Evolutionary conservation across 257 asterid genomes (phyloP), one percentile per base, ranked within the genome.

Genomic region (Apocynum venetum): DNA sequence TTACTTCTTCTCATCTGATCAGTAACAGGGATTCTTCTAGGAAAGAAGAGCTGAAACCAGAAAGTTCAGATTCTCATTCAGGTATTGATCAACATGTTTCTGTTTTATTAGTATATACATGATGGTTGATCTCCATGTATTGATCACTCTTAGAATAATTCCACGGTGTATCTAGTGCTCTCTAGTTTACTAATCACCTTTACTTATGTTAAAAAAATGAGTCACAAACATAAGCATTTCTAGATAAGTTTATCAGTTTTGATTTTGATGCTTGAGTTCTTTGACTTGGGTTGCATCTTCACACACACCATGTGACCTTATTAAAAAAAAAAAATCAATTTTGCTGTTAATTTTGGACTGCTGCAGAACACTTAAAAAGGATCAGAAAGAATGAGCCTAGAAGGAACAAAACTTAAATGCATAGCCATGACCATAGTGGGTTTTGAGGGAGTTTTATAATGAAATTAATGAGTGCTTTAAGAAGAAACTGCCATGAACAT

Each of bases 21-120:
- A 65, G 67, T 60, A 82, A 73, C 88, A 91, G 97, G 89, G 82
- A 75, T 73, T 64, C 72, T 57, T 76, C 66, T 75, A 51, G 60
- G 25, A 81, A 80, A 67, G 88, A 79, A 48, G 35, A 75, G 75
- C 15, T 61, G 59, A 81, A 83, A 60, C 57, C 78, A 35, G 79
- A 76, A 80, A 72, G 78, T 49, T 44, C 81, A 35, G 91, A 84
- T 80, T 60, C 73, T 64, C 83, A 64, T 80, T 75, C 84, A 83
- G 91, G 93, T 89, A 72, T 68, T 76, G 48, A 36, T 71, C 44
- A 40, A 73, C 31, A 10, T 53, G 9, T 36, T 6, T 36, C 65
- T 79, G 60, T 59, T n/a, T 47, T 65, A 36, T 76, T 59, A 8
- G 13, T 13, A 1, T 52, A 0, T 66, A n/a, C 11, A 66, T 57